These are phyloP conservation scores for Chrysophaeum taylorii DNA, from an alignment of 352 stramenopile genomes.

Conservation along the genomic window DNA sequence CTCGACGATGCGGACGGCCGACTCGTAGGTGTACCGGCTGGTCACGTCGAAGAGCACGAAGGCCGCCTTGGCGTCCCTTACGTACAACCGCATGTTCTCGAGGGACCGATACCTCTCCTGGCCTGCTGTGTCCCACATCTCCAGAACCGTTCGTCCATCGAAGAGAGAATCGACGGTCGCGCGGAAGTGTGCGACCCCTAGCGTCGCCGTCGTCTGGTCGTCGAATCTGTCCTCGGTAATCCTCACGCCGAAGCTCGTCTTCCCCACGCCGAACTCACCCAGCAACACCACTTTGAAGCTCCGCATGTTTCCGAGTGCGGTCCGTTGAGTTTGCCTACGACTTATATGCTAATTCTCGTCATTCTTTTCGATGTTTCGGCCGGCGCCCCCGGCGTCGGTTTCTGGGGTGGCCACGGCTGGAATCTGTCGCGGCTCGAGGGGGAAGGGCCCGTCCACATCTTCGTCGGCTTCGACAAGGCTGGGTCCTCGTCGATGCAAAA, in stretches of 20 bases:
- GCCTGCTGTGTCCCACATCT: conserved; percentile 5
- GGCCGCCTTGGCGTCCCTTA: not conserved
- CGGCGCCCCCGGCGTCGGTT: too few species aligned
- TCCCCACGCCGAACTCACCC: conserved; percentile 2
- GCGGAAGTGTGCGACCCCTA: not conserved
- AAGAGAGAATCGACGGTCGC: not conserved
- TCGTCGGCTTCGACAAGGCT: too few species aligned
- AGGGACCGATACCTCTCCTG: not conserved
- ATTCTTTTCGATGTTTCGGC: too few species aligned
- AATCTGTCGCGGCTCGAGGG: too few species aligned
- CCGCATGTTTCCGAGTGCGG: too few species aligned
- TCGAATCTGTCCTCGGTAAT: not conserved
- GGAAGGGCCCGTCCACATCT: too few species aligned
- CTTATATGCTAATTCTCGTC: too few species aligned
- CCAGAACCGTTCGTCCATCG: not conserved
- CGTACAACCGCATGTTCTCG: not conserved
- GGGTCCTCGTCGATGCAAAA: too few species aligned
- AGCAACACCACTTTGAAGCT: conserved; percentile 7
- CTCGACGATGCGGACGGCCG: not conserved
- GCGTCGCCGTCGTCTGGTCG: not conserved
- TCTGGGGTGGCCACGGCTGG: too few species aligned
- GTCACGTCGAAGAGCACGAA: conserved; percentile 1
- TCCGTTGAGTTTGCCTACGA: too few species aligned
- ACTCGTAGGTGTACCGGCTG: not conserved
- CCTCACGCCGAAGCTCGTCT: not conserved